Evolutionary conservation across 1,284 basidiomycete genomes (phyloP), one percentile per base, ranked within the genome.

Genomic region (Microbotryum violaceum): DNA sequence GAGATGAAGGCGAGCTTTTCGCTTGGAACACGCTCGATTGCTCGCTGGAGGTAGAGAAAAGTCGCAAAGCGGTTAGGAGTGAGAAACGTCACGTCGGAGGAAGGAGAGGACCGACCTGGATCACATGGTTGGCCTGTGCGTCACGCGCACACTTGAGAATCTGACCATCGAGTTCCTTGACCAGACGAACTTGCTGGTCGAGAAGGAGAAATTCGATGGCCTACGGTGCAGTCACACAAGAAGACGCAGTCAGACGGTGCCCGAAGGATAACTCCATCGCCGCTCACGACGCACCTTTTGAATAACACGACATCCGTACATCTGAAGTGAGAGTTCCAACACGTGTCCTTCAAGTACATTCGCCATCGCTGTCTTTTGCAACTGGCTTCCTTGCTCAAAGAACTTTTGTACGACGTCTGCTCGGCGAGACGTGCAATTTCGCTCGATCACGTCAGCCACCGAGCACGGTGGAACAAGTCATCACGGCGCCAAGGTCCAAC

Each of bases 51-150:
- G 81, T 50, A 87, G 85, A 83, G 86, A 65, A 27, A 62, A 57
- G 45, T 55, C 57, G 37, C 62, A 56, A 49, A n/a, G 27, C 46
- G 51, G 25, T 29, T n/a, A 33, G 7, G 45, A 16, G 29, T 49
- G 4, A 75, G 25, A 0, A 70, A 58, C 6, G 63, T 49, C 49
- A 18, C 37, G 37, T 66, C 62, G 42, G 68, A 57, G 31, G 72
- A 51, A 57, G 72, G 74, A 49, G 12, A n/a, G 10, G 25, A 61
- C 74, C 63, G 29, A 75, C 74, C 70, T 81, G 80, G 49, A 81
- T 75, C 44, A 97, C 94, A 77, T 97, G 94, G 73, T 97, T 97
- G 58, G 91, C 92, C 71, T 97, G 96, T 33, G 88, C 84, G 70
- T 97, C 91, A 74, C 88, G 88, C 61, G 97, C 90, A 71, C 91